A percentile compares a stretch with the other conserved stretches of the same genome.
Conservation (phyloP, 129 eudicot species). For the Gnaphalium uliginosum region DNA sequence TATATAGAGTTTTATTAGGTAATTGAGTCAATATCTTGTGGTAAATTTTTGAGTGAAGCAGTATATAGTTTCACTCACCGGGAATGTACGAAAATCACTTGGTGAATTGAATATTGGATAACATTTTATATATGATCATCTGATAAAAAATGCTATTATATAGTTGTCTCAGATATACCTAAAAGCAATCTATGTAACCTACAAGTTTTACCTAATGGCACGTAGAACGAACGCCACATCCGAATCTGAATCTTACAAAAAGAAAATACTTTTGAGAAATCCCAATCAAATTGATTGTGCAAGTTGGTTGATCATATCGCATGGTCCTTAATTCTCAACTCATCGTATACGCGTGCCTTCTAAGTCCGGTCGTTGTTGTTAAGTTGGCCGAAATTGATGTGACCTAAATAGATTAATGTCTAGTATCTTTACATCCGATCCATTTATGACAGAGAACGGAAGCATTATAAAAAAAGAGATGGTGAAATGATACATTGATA, state of each 20-base stretch:
- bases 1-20: no score
- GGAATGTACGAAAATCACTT: no score
- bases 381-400: neutral
- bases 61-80: no score
- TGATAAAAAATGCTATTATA: no score
- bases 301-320: neutral
- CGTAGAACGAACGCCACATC: no score
- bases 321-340: constrained; percentile 16
- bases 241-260: neutral
- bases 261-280: neutral
- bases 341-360: no score
- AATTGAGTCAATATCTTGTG: no score
- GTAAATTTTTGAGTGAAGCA: no score
- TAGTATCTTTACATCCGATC: no score
- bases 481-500: constrained; percentile 19
- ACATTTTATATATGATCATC: no score
- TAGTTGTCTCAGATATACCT: no score
- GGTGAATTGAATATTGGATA: no score
- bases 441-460: constrained; percentile 5
- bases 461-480: constrained; percentile 25
- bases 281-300: neutral
- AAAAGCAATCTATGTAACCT: constrained; percentile 13
- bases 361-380: neutral
- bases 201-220: constrained; percentile 13
- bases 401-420: neutral